These are phyloP conservation scores for Neltuma alba DNA, from an alignment of 306 rosid species.

Conservation along the genomic window DNA sequence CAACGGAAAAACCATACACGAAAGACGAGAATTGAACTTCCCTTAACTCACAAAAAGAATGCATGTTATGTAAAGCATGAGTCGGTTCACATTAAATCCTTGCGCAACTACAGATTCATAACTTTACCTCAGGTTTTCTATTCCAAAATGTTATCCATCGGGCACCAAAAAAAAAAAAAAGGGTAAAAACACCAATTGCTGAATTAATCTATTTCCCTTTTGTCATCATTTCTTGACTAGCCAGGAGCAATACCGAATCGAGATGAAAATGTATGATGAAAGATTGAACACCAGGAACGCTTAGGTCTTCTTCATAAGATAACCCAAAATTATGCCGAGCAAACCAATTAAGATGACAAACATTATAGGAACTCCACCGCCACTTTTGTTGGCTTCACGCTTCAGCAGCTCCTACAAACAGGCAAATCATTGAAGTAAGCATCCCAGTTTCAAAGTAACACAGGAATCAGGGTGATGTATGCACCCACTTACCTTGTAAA, in stretches of 20 bases:
- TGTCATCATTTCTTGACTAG: conserved; percentile 51
- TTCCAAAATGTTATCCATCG: conserved; percentile 57
- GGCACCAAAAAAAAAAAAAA: conserved; percentile 14
- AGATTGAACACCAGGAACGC: conserved; percentile 27
- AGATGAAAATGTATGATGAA: conserved; percentile 35
- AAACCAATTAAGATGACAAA: conserved; percentile 64
- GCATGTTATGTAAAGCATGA: conserved; percentile 56
- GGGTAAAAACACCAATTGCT: conserved; percentile 40
- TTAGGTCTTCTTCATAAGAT: conserved; percentile 69
- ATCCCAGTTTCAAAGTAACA: conserved; percentile 26
- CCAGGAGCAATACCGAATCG: conserved; percentile 42
- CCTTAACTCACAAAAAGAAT: conserved; percentile 72
- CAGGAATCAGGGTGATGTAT: conserved; percentile 19
- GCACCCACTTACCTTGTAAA: neutral
- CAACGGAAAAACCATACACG: conserved; percentile 44
- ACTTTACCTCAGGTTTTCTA: conserved; percentile 47
- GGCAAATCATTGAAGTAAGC: conserved; percentile 19
- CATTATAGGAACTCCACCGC: conserved; percentile 68
- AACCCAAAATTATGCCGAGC: conserved; percentile 76
- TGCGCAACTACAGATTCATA: conserved; percentile 51
- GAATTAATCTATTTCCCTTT: conserved; percentile 50
- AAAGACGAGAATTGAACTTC: conserved; percentile 33
- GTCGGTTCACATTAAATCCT: conserved; percentile 45
- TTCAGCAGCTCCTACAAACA: conserved; percentile 78
- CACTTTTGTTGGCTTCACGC: conserved; percentile 63